Evolutionary conservation across 768 basidiomycete genomes (phyloP), one percentile per base, ranked within the genome.

Genomic region (Boletus insuetus): DNA sequence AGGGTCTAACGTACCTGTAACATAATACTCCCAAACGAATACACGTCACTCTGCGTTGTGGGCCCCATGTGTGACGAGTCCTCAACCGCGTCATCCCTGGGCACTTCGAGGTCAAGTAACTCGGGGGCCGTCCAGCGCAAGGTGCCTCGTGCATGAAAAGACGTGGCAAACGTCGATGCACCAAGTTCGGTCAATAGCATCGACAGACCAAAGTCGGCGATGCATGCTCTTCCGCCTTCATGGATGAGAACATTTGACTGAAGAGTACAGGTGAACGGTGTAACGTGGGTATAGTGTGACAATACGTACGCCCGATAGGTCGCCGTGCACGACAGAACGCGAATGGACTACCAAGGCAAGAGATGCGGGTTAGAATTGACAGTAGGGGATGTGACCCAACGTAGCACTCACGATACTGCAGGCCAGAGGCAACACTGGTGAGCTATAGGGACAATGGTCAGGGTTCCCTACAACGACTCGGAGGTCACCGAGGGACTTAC

Each of bases 251-350:
- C 26, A 2, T 26, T 26, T 9, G 26, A 26, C 26, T 26, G 26
- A 4, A 26, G 26, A 26, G 26, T 26, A 26, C 9, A 1, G 6
- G 41, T 52, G 24, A 61, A 37, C 3, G 58, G 26, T 26, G 26
- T 1, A 26, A 26, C 26, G 9, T 26, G 26, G 9, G 8, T 26
- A 26, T 9, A 26, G 17, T n/a, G 29, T 20, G 14, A 35, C 4
- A 4, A 22, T 14, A 34, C 64, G 17, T 39, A 63, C 60, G 10
- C 58, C 64, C 5, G 64, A 63, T 24, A 65, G 48, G 13, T 65
- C 56, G 0, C 64, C 61, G 24, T 65, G 64, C 32, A 63, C 50
- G 34, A 65, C 17, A 37, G 40, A 65, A 13, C 29, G 32, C 3
- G 63, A 59, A 22, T 65, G 64, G 12, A 65, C 64, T 62, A 9